phyloP scores from a whole-genome alignment of 1,284 basidiomycete genomes.

The Cutaneotrichosporon cavernicola region DNA sequence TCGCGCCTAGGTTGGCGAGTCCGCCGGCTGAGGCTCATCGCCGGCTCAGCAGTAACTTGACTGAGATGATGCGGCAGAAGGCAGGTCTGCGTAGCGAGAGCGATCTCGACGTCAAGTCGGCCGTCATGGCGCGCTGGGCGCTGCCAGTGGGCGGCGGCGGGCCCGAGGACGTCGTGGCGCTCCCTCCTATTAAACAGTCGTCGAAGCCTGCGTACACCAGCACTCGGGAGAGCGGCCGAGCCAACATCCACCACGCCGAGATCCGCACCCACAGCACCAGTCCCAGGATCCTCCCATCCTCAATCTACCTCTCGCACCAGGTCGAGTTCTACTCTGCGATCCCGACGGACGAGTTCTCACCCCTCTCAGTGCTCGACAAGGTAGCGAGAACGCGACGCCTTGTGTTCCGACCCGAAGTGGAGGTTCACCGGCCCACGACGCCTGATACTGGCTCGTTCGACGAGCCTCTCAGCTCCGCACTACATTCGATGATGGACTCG shows the following conservation, averaged over 20 bases:
- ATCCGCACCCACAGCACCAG: constrained; percentile 68
- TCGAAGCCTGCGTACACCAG: not conserved
- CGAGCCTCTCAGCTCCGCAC: constrained; percentile 70
- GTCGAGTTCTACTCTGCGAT: constrained; percentile 69
- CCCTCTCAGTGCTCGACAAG: constrained; percentile 66
- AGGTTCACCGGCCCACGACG: constrained; percentile 56
- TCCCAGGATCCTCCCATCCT: constrained; percentile 62
- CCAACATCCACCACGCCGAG: constrained; percentile 72
- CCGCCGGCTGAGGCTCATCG: constrained; percentile 15
- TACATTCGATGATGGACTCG: constrained; percentile 64
- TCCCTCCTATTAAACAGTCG: not conserved
- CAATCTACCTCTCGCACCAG: constrained; percentile 76
- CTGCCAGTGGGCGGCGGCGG: constrained; percentile 58
- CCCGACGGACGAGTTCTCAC: constrained; percentile 73
- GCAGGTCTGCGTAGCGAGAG: constrained; percentile 25
- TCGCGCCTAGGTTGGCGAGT: not conserved
- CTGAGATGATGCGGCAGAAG: constrained; percentile 47
- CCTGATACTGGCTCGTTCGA: constrained; percentile 62
- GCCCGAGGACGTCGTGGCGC: constrained; percentile 47
- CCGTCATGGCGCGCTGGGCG: constrained; percentile 66
- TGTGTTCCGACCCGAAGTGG: constrained; percentile 68
- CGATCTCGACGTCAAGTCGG: constrained; percentile 60
- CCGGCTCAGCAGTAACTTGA: constrained; percentile 37
- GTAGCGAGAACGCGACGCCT: constrained; percentile 64
- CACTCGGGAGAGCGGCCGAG: constrained; percentile 35